Evolutionary conservation across 1,284 basidiomycete genomes (phyloP), one percentile per base, ranked within the genome.

Genomic region (Puccinia coronata): DNA sequence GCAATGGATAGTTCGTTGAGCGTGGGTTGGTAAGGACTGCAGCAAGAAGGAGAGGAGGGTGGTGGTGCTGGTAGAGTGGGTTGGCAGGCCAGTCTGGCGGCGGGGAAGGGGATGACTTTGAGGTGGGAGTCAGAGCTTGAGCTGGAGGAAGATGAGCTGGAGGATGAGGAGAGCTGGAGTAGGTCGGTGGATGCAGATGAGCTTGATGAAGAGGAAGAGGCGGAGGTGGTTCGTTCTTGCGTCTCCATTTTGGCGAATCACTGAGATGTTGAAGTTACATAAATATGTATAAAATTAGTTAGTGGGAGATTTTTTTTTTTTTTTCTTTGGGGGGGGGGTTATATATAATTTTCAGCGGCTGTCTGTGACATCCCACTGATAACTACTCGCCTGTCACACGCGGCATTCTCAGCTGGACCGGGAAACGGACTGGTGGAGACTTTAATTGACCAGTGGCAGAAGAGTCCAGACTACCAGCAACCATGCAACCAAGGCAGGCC

Each of bases 201-300:
- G 47, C 41, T 49, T 41, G 65, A 67, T n/a, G 67, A 69, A 28
- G 67, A 47, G 67, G 67, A 69, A 43, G 31, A 39, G 61, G 61
- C 39, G 23, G 61, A 65, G 20, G 61, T 25, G 34, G 61, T 51
- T 51, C 49, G 12, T 51, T 51, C 49, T 20, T 51, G 49, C 12
- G 49, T 51, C 49, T 51, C 23, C 49, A 51, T 51, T 51, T 51
- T 51, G 12, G 49, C 16, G 43, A 16, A 8, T 43, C n/a, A n/a
- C n/a, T n/a, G n/a, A n/a, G 55, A 31, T 8, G n/a, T 57, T n/a
- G 55, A 57, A 23, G 23, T 43, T 43, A 43, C 8, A 43, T 43
- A 43, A 43, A 43, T 43, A 43, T 43, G 6, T 43, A 43, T 43
- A n/a, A n/a, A n/a, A n/a, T n/a, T n/a, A n/a, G n/a, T n/a, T n/a